phyloP scores from a whole-genome alignment of 371 early-diverging fungal species.

The Saksenaea vasiformis region DNA sequence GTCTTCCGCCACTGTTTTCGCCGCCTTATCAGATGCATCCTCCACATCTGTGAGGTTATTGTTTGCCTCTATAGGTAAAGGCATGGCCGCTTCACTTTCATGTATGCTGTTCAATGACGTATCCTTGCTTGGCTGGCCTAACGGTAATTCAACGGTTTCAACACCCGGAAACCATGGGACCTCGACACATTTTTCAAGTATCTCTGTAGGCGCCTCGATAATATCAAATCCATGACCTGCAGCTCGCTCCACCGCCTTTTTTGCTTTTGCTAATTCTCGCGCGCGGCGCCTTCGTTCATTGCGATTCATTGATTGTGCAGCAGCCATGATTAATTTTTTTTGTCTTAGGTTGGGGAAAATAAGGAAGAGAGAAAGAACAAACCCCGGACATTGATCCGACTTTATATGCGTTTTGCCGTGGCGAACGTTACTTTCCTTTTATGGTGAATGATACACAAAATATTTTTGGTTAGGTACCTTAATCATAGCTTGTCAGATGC shows the following conservation, averaged over 20 bases:
- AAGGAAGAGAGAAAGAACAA: not conserved
- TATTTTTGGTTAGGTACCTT: too few relatives aligned
- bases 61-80: not conserved
- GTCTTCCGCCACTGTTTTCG: not conserved
- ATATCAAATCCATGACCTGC: not conserved
- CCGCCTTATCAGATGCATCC: not conserved
- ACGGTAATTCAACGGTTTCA: not conserved
- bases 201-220: not conserved
- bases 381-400: not conserved
- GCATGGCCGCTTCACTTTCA: not conserved
- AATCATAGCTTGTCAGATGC: too few relatives aligned
- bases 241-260: not conserved
- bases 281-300: not conserved
- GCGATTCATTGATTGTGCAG: not conserved
- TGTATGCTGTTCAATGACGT: not conserved
- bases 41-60: not conserved
- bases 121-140: not conserved
- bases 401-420: conserved; percentile 2
- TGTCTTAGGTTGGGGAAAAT: not conserved
- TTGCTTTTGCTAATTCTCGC: not conserved
- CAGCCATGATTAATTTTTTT: not conserved
- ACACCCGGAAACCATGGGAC: not conserved
- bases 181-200: not conserved
- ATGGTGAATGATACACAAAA: not conserved
- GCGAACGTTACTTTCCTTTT: not conserved